Evolutionary conservation across 2,329 filamentous ascomycete species (phyloP), one percentile per base, ranked within the genome.

Genomic region (Pseudogymnoascus sp.): DNA sequence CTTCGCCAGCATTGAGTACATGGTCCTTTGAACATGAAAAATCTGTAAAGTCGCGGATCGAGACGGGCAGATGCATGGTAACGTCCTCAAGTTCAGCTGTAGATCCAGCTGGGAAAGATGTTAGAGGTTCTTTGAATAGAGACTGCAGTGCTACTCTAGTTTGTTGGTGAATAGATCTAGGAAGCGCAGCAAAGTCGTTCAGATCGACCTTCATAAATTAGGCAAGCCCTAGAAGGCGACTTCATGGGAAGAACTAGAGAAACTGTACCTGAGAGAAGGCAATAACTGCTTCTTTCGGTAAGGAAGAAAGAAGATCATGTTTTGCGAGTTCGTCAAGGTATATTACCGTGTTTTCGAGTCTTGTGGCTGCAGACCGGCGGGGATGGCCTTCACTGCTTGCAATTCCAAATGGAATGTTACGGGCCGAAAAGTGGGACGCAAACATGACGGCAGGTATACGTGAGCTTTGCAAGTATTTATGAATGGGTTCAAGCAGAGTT

Each of bases 31-130:
- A 81, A 62, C 79, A 82, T 1, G 78, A 82, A 70, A 83, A 85
- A 69, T 86, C 84, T 48, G 72, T 81, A 67, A 85, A 87, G 36
- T 82, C 83, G 4, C 76, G 76, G 15, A 84, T 78, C 2, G 74
- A 70, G 37, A 87, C 72, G 0, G 85, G 85, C 0, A 87, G 68
- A 67, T 86, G 80, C 65, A 84, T 71, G 3, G 72, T 71, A 15
- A 80, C 77, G 33, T 74, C 69, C 39, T 71, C 65, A 13, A 84
- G 61, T 7, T 70, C 66, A 29, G 70, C 67, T 45, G 69, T 69
- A 13, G 67, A 61, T 10, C 69, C 63, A 5, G 69, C 64, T 7
- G 69, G 67, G 25, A 68, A 60, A 13, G 59, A 21, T 9, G 72
- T 62, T 18, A 69, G 66, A 39, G 64, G 60, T n/a, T 68, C 66